A percentile compares a stretch with the other conserved stretches of the same genome.
These are phyloP conservation scores for Meyerozyma smithsonii DNA, from an alignment of 1,139 yeast species.

Conservation along the genomic window DNA sequence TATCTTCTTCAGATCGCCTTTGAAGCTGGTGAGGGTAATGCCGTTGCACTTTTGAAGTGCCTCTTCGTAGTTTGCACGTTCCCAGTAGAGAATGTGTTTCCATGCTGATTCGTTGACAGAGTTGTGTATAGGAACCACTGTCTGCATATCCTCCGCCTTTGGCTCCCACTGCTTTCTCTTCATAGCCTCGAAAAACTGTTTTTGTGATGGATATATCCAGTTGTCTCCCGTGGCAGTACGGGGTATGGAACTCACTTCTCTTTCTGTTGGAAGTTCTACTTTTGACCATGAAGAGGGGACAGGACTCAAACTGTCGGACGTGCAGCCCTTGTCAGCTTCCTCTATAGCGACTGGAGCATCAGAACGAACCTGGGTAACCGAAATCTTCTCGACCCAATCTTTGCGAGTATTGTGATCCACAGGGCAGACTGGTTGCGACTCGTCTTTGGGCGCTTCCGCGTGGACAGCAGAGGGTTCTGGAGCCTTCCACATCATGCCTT, in stretches of 20 bases:
- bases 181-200: conserved; percentile 95
- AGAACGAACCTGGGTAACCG: conserved; percentile 20
- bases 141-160: conserved; percentile 72
- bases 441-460: conserved; percentile 2
- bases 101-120: conserved; percentile 92
- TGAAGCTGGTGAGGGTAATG: conserved; percentile 75
- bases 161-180: conserved; percentile 87
- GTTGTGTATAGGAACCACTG: conserved; percentile 92
- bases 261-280: conserved; percentile 51
- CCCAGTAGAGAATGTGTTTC: conserved; percentile 84
- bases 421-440: conserved; percentile 19
- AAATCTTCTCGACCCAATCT: conserved; percentile 23
- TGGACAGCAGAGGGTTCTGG: conserved; percentile 6
- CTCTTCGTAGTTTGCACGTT: conserved; percentile 53
- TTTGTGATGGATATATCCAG: conserved; percentile 96
- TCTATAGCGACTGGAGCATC: conserved; percentile 35
- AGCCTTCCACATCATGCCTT: conserved; percentile 3
- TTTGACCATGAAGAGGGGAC: conserved; percentile 15
- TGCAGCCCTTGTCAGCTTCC: conserved; percentile 35
- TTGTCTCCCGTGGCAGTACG: conserved; percentile 59
- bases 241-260: conserved; percentile 83
- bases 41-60: conserved; percentile 63
- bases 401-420: conserved; percentile 21
- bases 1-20: conserved; percentile 78
- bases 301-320: conserved; percentile 29